Evolutionary conservation across 345 rosid species (phyloP).

Genomic region (Eucalyptus fibrosa): DNA sequence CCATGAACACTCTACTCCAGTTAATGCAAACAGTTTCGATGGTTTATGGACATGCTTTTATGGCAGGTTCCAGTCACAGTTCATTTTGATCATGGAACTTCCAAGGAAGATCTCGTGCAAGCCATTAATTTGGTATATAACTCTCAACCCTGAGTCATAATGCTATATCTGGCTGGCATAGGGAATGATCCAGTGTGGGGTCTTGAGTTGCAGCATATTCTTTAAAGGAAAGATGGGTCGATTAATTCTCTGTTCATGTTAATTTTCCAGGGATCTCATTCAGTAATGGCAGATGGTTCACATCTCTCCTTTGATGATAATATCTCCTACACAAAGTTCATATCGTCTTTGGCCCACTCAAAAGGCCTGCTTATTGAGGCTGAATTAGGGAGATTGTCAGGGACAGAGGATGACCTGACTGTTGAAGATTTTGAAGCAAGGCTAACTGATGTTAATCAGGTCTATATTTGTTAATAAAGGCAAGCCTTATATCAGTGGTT

Average conservation of each 20-base stretch:
- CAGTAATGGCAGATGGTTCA: constrained; percentile 95
- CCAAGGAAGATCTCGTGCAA: constrained; percentile 71
- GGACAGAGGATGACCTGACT: constrained; percentile 95
- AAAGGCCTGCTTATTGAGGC: constrained; percentile 81
- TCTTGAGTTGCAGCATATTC: not conserved
- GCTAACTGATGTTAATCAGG: constrained; percentile 81
- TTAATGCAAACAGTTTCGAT: not conserved
- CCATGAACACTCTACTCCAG: not conserved
- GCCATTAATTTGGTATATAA: constrained; percentile 63
- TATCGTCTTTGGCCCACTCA: constrained; percentile 56
- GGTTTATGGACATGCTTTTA: not conserved
- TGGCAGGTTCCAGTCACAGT: constrained; percentile 88
- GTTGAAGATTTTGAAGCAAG: constrained; percentile 89
- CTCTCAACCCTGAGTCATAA: not conserved
- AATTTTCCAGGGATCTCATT: constrained; percentile 65
- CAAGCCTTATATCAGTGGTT: not conserved
- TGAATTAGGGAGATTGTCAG: constrained; percentile 87
- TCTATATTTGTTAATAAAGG: not conserved
- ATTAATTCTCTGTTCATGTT: not conserved
- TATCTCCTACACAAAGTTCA: constrained; percentile 55
- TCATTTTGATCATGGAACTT: constrained; percentile 91
- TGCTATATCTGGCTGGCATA: not conserved
- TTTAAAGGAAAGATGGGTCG: not conserved
- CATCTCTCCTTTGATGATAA: constrained; percentile 77
- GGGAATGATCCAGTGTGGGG: not conserved